Percentiles rank a stretch among this genome's conserved stretches.
Evolutionary conservation across 108 stramenopile species (phyloP).

Genomic region (Skeletonema tropicum): DNA sequence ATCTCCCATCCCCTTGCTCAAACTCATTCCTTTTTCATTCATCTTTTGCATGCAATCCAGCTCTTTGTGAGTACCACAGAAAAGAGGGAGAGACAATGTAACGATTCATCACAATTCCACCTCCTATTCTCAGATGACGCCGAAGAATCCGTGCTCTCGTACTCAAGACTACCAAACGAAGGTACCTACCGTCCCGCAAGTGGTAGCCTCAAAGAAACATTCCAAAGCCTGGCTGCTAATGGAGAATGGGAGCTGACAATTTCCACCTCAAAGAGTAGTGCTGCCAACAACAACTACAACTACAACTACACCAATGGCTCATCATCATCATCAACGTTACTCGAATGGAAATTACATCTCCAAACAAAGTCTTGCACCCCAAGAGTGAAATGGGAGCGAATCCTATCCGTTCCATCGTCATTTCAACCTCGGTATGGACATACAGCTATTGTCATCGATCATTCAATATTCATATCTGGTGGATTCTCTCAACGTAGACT

Average conservation of each 20-base stretch:
- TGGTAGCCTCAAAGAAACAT: conserved; percentile 16
- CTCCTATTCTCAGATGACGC: conserved; percentile 29
- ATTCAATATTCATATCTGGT: conserved; percentile 37
- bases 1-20: not conserved
- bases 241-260: conserved; percentile 38
- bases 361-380: conserved; percentile 27
- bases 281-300: too few species aligned
- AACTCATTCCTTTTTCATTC: not conserved
- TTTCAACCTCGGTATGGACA: conserved; percentile 30
- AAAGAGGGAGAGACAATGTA: conserved; percentile 15
- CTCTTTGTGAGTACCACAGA: conserved; percentile 24
- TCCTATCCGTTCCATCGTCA: conserved; percentile 14
- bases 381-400: conserved; percentile 21
- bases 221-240: conserved; percentile 21
- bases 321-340: not conserved
- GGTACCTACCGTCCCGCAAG: conserved; percentile 42
- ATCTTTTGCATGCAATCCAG: not conserved
- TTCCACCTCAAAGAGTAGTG: not conserved
- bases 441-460: conserved; percentile 28
- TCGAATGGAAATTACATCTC: conserved; percentile 29
- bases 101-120: conserved; percentile 11
- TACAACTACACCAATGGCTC: not conserved
- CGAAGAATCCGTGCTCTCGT: conserved; percentile 25
- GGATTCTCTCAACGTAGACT: conserved; percentile 22
- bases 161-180: conserved; percentile 14